Percentiles rank a stretch among this genome's conserved stretches.
Conservation (phyloP, 1,284 basidiomycete genomes). For the Ustilago trichophora region DNA sequence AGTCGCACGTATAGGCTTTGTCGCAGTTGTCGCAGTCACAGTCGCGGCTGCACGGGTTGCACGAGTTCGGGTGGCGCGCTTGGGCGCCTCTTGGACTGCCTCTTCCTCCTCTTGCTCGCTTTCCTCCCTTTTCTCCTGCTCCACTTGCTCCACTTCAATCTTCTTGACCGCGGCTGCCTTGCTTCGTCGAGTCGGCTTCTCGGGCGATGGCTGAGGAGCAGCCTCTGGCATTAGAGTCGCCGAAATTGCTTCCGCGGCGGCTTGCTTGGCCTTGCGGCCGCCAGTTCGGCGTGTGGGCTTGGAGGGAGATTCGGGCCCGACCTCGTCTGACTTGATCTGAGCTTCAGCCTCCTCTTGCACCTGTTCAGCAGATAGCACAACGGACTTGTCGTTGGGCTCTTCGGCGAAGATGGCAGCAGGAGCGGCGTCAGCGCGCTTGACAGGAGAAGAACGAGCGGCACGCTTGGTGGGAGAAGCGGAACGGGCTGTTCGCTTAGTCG, state of each 20-base stretch:
- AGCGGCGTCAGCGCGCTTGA: constrained; percentile 13
- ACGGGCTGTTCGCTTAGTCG: constrained; percentile 13
- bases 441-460: constrained; percentile 20
- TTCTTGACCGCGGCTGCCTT: constrained; percentile 6
- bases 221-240: constrained; percentile 4
- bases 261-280: constrained; percentile 23
- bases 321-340: not conserved
- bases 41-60: constrained; percentile 2
- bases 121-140: too few species aligned
- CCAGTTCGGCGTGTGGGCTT: constrained; percentile 23
- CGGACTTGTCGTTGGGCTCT: too few species aligned
- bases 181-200: constrained; percentile 12
- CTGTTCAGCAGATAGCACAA: not conserved
- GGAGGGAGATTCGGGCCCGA: constrained; percentile 11
- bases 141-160: not conserved
- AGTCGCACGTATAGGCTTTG: constrained; percentile 1
- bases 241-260: constrained; percentile 18
- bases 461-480: constrained; percentile 29
- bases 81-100: constrained; percentile 9
- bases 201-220: constrained; percentile 2
- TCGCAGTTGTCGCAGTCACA: too few species aligned
- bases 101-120: not conserved
- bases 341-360: not conserved
- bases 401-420: not conserved
- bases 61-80: constrained; percentile 19